Percentiles rank a stretch among this genome's conserved stretches.
These are phyloP conservation scores for Ophiocordyceps polyrhachis-furcata DNA, from an alignment of 2,329 filamentous ascomycete genomes.

Conservation along the genomic window DNA sequence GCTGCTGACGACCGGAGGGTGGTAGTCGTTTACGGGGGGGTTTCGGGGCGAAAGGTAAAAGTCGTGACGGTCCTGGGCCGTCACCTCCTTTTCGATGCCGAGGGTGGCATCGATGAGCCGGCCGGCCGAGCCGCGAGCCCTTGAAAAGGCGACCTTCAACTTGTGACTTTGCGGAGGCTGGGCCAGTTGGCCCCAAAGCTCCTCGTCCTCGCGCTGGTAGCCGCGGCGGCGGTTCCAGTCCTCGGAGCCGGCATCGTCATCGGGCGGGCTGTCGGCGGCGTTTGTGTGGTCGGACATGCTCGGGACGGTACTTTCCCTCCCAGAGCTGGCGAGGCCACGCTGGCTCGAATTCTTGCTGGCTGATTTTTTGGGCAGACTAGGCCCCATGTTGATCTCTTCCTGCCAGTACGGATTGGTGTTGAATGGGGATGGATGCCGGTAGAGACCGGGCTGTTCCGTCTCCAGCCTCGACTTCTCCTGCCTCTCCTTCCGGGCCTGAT, in stretches of 20 bases:
- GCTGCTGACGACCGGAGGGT: conserved; percentile 68
- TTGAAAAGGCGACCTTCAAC: conserved; percentile 37
- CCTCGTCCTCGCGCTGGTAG: conserved; percentile 77
- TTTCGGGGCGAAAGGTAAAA: conserved; percentile 43
- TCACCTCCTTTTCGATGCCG: conserved; percentile 31
- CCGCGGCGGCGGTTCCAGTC: conserved; percentile 56
- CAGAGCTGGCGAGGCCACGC: conserved; percentile 38
- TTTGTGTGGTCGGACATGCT: conserved; percentile 21
- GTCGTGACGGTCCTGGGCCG: conserved; percentile 33
- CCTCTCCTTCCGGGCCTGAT: conserved; percentile 49
- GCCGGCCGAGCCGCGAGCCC: conserved; percentile 36
- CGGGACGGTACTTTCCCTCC: conserved; percentile 31
- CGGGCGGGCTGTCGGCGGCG: conserved; percentile 17
- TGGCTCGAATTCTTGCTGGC: conserved; percentile 39
- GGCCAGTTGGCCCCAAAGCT: conserved; percentile 48
- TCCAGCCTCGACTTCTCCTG: conserved; percentile 45
- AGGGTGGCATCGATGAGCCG: conserved; percentile 33
- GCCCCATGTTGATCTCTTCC: conserved; percentile 71
- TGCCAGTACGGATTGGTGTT: conserved; percentile 79
- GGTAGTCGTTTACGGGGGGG: conserved; percentile 69
- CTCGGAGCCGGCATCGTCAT: conserved; percentile 18
- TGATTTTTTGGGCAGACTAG: conserved; percentile 47
- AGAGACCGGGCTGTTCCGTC: conserved; percentile 51
- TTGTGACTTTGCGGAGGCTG: conserved; percentile 31
- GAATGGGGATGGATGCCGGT: conserved; percentile 66